These are phyloP conservation scores for Diplocarpon mali DNA, from an alignment of 2,329 filamentous ascomycete genomes.

Conservation along the genomic window DNA sequence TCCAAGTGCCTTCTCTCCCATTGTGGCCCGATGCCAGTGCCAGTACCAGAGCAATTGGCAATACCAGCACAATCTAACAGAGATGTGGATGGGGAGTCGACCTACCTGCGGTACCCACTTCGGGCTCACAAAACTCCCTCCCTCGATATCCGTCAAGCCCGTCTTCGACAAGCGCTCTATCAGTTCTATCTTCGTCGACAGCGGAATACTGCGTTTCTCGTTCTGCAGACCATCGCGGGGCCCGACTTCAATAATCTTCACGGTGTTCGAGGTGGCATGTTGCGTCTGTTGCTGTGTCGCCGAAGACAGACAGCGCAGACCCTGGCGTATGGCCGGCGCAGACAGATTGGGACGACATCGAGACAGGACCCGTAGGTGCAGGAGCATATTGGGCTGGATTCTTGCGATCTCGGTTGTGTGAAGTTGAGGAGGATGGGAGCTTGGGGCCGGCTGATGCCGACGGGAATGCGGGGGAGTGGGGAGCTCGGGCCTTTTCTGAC, in stretches of 20 bases:
- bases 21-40: too few relatives aligned
- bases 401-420: too few relatives aligned
- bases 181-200: conserved; percentile 65
- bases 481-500: too few relatives aligned
- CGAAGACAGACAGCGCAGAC: conserved; percentile 18
- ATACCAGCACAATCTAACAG: not conserved
- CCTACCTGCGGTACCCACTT: conserved; percentile 74
- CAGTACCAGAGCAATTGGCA: not conserved
- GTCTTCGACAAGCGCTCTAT: conserved; percentile 58
- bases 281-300: conserved; percentile 13
- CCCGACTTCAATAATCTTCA: conserved; percentile 70
- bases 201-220: conserved; percentile 59
- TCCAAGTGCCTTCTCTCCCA: not conserved
- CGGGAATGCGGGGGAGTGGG: too few relatives aligned
- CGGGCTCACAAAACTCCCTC: conserved; percentile 71
- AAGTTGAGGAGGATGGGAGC: too few relatives aligned
- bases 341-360: not conserved
- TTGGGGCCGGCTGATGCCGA: too few relatives aligned
- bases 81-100: not conserved
- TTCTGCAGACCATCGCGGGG: conserved; percentile 83
- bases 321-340: not conserved
- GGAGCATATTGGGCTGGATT: not conserved
- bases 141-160: conserved; percentile 64
- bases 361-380: not conserved
- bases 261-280: conserved; percentile 24